Evolutionary conservation across 441 rosid genomes (phyloP).

Genomic region (Pelargonium australe): DNA sequence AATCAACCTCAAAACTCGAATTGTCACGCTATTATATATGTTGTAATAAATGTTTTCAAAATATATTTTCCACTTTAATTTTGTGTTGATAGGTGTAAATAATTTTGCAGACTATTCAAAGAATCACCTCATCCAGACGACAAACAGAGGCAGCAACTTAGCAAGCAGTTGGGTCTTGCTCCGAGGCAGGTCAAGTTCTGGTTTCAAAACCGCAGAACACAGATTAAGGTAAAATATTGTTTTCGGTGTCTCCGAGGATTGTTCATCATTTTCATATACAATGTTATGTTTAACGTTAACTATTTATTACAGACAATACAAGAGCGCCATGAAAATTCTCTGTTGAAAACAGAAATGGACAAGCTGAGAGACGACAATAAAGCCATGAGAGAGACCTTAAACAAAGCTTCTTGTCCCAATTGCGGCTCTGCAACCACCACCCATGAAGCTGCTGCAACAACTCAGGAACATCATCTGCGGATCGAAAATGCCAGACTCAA

Average conservation of each 20-base stretch:
- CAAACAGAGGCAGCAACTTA: slow-evolving; percentile 89
- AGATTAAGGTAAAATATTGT: slow-evolving; percentile 54
- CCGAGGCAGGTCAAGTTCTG: slow-evolving; percentile 97
- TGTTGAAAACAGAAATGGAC: slow-evolving; percentile 76
- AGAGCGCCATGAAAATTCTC: slow-evolving; percentile 88
- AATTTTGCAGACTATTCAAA: slow-evolving; percentile 57
- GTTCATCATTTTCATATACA: too few species aligned
- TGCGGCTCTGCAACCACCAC: slow-evolving; percentile 64
- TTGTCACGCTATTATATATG: too few species aligned
- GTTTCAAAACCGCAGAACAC: slow-evolving; percentile 98
- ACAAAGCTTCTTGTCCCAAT: slow-evolving; percentile 71
- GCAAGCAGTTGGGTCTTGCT: slow-evolving; percentile 88
- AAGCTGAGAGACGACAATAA: slow-evolving; percentile 79
- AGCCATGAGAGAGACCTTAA: slow-evolving; percentile 72
- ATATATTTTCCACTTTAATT: too few species aligned
- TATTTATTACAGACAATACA: slow-evolving; percentile 63
- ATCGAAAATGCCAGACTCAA: slow-evolving; percentile 83
- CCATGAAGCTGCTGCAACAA: slow-evolving; percentile 22
- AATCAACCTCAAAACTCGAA: too few species aligned
- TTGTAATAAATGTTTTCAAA: too few species aligned
- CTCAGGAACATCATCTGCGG: slow-evolving; percentile 63
- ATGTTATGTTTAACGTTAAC: too few species aligned
- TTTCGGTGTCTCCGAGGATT: background rate
- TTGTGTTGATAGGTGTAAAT: too few species aligned
- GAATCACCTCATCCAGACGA: slow-evolving; percentile 99